These are phyloP conservation scores for Triangularia setosa DNA, from an alignment of 2,329 filamentous ascomycete species.

Conservation along the genomic window DNA sequence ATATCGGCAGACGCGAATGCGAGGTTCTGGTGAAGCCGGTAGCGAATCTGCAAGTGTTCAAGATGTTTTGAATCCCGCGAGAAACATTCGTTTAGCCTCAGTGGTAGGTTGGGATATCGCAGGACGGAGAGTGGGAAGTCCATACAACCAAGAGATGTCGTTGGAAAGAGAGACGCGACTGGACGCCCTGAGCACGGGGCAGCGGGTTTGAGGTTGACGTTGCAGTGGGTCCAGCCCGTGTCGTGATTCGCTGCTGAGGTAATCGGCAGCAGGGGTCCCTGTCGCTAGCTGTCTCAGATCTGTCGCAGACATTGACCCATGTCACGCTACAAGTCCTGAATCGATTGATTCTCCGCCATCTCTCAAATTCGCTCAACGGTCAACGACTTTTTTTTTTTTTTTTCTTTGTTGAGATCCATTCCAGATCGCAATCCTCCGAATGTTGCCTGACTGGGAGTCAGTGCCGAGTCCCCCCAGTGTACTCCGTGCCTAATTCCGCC, in stretches of 20 bases:
- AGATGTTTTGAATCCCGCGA: background rate
- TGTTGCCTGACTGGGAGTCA: background rate
- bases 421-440: conserved; percentile 21
- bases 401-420: conserved; percentile 11
- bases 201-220: conserved; percentile 41
- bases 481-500: background rate
- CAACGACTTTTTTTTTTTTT: conserved; percentile 6
- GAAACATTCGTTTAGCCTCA: conserved; percentile 2
- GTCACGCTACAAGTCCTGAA: conserved; percentile 17
- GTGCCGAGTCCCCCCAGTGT: background rate
- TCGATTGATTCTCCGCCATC: conserved; percentile 3
- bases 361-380: background rate
- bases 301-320: conserved; percentile 24
- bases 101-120: conserved; percentile 1
- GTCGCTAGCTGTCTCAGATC: conserved; percentile 6
- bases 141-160: conserved; percentile 28
- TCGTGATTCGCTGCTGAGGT: conserved; percentile 30
- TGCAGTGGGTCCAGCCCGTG: conserved; percentile 29
- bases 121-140: background rate
- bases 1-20: background rate
- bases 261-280: conserved; percentile 25
- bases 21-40: background rate
- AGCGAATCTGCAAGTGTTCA: background rate
- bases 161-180: conserved; percentile 32
- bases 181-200: conserved; percentile 28